Conservation (phyloP, 306 rosid species). For the Cotoneaster glaucophyllus region DNA sequence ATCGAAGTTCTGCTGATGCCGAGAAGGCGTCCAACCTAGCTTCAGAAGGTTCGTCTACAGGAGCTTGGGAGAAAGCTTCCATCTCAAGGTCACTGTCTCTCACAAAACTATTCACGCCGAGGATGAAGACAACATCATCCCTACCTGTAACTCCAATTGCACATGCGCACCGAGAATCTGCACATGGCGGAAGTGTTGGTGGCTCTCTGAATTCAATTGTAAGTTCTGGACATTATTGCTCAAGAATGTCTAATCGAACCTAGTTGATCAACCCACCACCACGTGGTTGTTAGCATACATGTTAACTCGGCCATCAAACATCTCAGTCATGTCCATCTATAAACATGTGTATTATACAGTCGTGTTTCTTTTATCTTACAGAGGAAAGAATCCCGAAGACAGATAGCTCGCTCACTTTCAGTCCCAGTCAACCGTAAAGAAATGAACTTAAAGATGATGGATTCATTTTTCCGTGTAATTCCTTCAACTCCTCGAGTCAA, state of each 20-base stretch:
- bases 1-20: slow-evolving; percentile 51
- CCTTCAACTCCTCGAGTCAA: slow-evolving; percentile 75
- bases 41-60: slow-evolving; percentile 47
- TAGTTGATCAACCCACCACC: background rate
- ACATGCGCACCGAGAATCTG: slow-evolving; percentile 43
- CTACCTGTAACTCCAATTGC: slow-evolving; percentile 75
- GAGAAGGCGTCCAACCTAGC: slow-evolving; percentile 42
- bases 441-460: slow-evolving; percentile 54
- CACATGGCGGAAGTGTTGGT: slow-evolving; percentile 45
- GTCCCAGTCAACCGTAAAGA: slow-evolving; percentile 60
- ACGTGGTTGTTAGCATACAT: slow-evolving; percentile 7
- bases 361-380: slow-evolving; percentile 30
- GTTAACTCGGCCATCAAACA: background rate
- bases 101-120: slow-evolving; percentile 59
- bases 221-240: slow-evolving; percentile 24
- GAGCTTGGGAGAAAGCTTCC: slow-evolving; percentile 46
- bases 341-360: background rate
- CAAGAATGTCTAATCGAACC: background rate
- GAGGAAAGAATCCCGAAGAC: slow-evolving; percentile 43
- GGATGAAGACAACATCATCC: slow-evolving; percentile 76
- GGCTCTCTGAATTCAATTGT: slow-evolving; percentile 46
- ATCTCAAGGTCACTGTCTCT: slow-evolving; percentile 71
- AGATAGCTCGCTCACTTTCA: slow-evolving; percentile 79
- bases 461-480: slow-evolving; percentile 72
- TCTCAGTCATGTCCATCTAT: background rate